phyloP scores from a whole-genome alignment of 1,139 yeast species.

The Arxiozyma slooffiae region DNA sequence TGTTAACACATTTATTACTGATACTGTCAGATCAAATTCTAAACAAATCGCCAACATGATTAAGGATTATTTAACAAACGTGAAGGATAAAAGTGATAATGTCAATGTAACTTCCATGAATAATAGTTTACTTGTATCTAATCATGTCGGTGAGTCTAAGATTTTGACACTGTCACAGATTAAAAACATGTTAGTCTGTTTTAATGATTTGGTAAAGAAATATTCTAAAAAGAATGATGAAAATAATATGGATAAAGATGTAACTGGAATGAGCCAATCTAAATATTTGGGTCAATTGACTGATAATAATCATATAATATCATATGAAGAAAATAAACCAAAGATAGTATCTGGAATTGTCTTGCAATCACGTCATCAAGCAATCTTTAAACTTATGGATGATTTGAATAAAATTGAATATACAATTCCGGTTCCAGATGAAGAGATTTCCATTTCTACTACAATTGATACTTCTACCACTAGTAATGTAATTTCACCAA shows the following conservation, averaged over 20 bases:
- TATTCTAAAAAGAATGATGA: not conserved
- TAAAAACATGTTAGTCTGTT: not conserved
- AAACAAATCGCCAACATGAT: constrained; percentile 50
- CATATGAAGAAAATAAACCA: constrained; percentile 4
- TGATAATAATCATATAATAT: constrained; percentile 1
- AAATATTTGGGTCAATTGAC: constrained; percentile 8
- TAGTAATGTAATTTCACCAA: not conserved
- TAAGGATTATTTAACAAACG: constrained; percentile 9
- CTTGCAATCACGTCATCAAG: constrained; percentile 3
- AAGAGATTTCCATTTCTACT: not conserved
- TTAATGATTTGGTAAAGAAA: not conserved
- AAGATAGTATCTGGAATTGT: not conserved
- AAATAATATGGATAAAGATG: not conserved
- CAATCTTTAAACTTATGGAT: constrained; percentile 3
- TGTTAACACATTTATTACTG: constrained; percentile 42
- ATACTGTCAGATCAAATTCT: constrained; percentile 49
- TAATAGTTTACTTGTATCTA: not conserved
- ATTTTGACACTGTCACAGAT: constrained; percentile 5
- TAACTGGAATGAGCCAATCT: constrained; percentile 2
- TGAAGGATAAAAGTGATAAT: constrained; percentile 3
- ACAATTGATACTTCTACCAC: not conserved
- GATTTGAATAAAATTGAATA: constrained; percentile 7
- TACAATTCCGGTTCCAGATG: constrained; percentile 6
- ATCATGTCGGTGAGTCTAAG: not conserved
- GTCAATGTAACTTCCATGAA: not conserved